Conservation (phyloP, 345 rosid genomes). For the Eucalyptus grandis region DNA sequence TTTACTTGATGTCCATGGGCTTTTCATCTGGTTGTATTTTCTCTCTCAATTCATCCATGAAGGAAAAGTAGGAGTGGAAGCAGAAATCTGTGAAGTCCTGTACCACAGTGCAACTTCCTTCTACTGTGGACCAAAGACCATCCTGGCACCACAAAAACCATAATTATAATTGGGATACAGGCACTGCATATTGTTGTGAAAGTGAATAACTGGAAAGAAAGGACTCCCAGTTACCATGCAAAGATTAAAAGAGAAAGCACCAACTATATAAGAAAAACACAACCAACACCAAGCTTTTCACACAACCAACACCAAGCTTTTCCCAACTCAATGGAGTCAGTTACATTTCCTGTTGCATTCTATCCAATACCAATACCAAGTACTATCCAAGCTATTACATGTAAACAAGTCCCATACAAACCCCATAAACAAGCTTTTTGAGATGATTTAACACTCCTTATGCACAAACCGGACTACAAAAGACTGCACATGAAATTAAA, state of each 20-base stretch:
- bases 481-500: background rate
- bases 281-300: background rate
- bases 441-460: background rate
- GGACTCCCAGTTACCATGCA: background rate
- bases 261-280: background rate
- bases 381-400: background rate
- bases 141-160: conserved; percentile 16
- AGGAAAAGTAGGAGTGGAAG: conserved; percentile 84
- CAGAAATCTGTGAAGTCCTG: conserved; percentile 75
- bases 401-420: background rate
- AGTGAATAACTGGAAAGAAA: background rate
- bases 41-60: conserved; percentile 75
- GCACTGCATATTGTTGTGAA: background rate
- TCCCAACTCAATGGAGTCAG: background rate
- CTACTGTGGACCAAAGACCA: conserved; percentile 52
- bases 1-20: conserved; percentile 53
- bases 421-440: background rate
- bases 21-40: conserved; percentile 32
- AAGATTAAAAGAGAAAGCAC: background rate
- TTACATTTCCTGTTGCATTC: background rate
- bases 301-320: background rate
- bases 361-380: background rate
- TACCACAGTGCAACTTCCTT: conserved; percentile 61
- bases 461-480: background rate
- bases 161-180: background rate